Base-by-base conservation (phyloP, 768 basidiomycete genomes). In the Suillus spraguei region DNA sequence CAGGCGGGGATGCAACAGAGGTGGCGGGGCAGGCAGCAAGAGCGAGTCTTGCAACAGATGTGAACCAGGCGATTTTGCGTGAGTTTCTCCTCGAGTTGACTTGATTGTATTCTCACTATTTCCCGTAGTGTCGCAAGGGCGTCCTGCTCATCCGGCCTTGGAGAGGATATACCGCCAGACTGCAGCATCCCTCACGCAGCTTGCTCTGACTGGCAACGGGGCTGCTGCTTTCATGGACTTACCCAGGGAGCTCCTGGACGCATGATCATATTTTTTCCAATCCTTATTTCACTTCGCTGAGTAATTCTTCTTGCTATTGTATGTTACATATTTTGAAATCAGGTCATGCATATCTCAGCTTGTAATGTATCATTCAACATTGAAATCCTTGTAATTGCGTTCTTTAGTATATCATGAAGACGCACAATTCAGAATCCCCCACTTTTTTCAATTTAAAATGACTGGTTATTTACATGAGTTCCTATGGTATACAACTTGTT, bases 41-140 rank as follows among this genome's bases (percentile, higher is more conserved):
- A 64, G 79, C 85, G 60, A 74, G 80, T 41, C 81, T 95, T 61
- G 89, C 90, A 35, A 87, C 85, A 63, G 91, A 93, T 76, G 74
- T 95, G 44, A 95, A 95, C 69, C 83, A 87, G 72, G 91, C 88
- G 46, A 93, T 96, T 63, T 79, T 95, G 60, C 90, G 94, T 94
- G 68, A 67, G 87, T 77, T 52, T 50, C 55, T 58, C 49, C 17
- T 60, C 7, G 24, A 60, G 20, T 59, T 49, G 35, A 16, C n/a
- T 33, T 4, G 2, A 46, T 9, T 41, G 39, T 35, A 63, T 33
- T 52, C 64, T 69, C 50, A 66, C 39, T 10, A 6, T 32, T 35
- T 46, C 60, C 33, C 60, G 13, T 64, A 95, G 93, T 86, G 75
- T 94, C 92, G 0, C 90, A 91, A 78, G 90, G 90, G 22, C 84